These are phyloP conservation scores for Pseudogymnoascus sp. DNA, from an alignment of 2,329 filamentous ascomycete genomes.

Conservation along the genomic window DNA sequence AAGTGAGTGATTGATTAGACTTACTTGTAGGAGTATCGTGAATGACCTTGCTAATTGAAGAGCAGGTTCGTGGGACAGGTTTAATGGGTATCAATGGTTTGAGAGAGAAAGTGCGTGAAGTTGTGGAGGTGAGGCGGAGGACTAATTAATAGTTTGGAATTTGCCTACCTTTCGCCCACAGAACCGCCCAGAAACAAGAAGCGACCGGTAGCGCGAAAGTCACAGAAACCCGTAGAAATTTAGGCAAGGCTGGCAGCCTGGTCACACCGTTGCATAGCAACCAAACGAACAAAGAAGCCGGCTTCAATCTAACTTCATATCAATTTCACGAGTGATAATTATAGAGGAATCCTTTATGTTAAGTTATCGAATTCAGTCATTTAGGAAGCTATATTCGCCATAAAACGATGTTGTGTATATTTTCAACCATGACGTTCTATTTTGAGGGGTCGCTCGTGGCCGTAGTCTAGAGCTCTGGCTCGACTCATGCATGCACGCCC, in stretches of 20 bases:
- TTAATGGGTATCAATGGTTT: slow-evolving; percentile 12
- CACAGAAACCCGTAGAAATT: slow-evolving; percentile 11
- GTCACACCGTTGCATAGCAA: slow-evolving; percentile 10
- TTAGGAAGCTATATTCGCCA: not conserved
- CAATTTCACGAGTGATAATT: not conserved
- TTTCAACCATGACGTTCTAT: not conserved
- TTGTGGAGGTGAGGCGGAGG: slow-evolving; percentile 9
- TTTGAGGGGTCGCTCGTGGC: not conserved
- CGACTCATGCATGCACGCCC: not conserved
- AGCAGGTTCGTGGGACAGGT: slow-evolving; percentile 4
- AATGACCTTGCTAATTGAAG: slow-evolving; percentile 10
- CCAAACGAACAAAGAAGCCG: slow-evolving; percentile 1
- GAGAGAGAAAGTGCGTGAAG: slow-evolving; percentile 8
- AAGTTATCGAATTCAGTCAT: not conserved
- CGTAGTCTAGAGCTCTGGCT: not conserved
- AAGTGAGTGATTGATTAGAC: not conserved
- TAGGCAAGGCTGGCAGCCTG: slow-evolving; percentile 10
- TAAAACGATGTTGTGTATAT: not conserved
- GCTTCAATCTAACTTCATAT: not conserved
- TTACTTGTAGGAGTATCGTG: not conserved
- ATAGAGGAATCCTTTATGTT: not conserved
- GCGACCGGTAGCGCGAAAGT: slow-evolving; percentile 12
- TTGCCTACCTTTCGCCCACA: slow-evolving; percentile 6
- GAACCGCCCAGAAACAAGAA: slow-evolving; percentile 12
- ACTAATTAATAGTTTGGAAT: slow-evolving; percentile 13